A percentile compares a stretch with the other conserved stretches of the same genome.
These are phyloP conservation scores for Cajanus cajan DNA, from an alignment of 306 rosid genomes.

Conservation along the genomic window DNA sequence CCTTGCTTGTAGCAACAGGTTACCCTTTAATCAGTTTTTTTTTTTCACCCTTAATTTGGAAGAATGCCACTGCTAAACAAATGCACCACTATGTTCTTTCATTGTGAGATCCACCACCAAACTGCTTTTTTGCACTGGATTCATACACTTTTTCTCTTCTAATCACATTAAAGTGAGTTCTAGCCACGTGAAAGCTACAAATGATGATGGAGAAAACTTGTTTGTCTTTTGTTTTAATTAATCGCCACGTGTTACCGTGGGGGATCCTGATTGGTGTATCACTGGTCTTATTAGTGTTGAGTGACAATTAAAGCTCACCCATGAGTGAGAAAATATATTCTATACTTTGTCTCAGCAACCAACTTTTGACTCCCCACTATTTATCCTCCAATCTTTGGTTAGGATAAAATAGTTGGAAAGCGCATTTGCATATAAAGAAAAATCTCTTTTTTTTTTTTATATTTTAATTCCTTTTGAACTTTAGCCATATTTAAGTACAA, in stretches of 20 bases:
- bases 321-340: background rate
- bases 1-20: background rate
- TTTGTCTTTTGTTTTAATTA: constrained; percentile 9
- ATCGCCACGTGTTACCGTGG: background rate
- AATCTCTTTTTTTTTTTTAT: too few relatives aligned
- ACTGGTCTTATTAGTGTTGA: background rate
- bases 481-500: background rate
- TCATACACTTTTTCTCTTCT: background rate
- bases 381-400: background rate
- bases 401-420: background rate
- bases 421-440: background rate
- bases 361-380: constrained; percentile 6
- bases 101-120: constrained; percentile 15
- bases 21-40: too few relatives aligned
- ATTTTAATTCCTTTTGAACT: background rate
- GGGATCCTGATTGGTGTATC: background rate
- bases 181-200: constrained; percentile 6
- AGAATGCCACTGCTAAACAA: too few relatives aligned
- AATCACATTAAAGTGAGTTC: constrained; percentile 1
- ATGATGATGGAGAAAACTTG: background rate
- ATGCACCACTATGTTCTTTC: background rate
- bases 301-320: constrained; percentile 15
- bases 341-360: background rate
- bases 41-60: too few relatives aligned
- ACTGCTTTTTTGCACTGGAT: background rate